Conservation (phyloP, 2,329 filamentous ascomycete genomes). For the Exophiala xenobiotica region DNA sequence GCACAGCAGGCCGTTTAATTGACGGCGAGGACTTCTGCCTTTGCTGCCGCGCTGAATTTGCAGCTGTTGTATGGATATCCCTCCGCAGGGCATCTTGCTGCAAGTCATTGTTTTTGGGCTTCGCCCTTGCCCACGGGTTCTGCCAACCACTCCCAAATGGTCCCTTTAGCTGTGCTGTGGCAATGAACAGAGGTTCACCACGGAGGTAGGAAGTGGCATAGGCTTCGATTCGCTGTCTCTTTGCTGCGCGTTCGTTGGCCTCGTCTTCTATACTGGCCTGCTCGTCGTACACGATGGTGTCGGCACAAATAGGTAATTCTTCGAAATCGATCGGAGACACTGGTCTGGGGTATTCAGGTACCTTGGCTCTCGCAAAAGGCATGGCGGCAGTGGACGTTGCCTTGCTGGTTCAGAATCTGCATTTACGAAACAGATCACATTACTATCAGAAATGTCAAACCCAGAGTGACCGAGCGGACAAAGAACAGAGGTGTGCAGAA, state of each 20-base stretch:
- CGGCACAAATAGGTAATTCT: conserved; percentile 21
- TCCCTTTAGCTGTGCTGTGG: conserved; percentile 46
- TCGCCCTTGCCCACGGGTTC: conserved; percentile 43
- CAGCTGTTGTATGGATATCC: no score
- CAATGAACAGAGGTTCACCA: conserved; percentile 45
- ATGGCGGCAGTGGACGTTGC: conserved; percentile 4
- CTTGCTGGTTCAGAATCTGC: neutral
- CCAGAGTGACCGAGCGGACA: neutral
- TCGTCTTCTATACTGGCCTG: conserved; percentile 6
- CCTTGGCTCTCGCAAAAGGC: conserved; percentile 10
- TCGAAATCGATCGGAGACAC: conserved; percentile 25
- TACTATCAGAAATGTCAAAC: no score
- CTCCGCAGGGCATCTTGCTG: no score
- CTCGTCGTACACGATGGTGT: conserved; percentile 23
- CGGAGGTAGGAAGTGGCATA: conserved; percentile 42
- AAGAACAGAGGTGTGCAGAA: neutral
- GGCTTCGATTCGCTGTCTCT: conserved; percentile 44
- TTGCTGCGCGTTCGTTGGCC: conserved; percentile 33
- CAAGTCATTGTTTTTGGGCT: conserved; percentile 28
- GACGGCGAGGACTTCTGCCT: no score
- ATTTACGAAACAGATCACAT: neutral
- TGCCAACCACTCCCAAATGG: conserved; percentile 46
- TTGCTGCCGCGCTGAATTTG: neutral
- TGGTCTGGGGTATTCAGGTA: conserved; percentile 27
- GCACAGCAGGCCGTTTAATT: no score